Evolutionary conservation across 2,329 filamentous ascomycete genomes (phyloP).

Genomic region (Escovopsis sp.): DNA sequence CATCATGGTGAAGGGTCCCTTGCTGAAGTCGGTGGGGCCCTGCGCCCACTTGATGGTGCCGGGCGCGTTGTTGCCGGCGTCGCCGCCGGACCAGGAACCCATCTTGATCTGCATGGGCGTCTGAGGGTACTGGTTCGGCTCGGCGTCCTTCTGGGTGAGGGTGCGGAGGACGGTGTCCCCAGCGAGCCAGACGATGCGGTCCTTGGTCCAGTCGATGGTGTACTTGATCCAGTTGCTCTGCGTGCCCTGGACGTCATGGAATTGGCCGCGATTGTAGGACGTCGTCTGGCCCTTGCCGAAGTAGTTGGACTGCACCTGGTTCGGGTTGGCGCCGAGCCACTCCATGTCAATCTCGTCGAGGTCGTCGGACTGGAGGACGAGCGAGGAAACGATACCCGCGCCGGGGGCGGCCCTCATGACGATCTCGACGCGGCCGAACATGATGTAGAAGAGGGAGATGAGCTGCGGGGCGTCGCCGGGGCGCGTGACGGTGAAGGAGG

Average conservation of each 20-base stretch:
- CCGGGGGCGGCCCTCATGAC: conserved; percentile 77
- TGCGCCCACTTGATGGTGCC: conserved; percentile 87
- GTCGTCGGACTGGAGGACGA: conserved; percentile 79
- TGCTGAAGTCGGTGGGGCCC: conserved; percentile 67
- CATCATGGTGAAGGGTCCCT: conserved; percentile 75
- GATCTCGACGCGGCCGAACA: conserved; percentile 88
- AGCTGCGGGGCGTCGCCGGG: conserved; percentile 77
- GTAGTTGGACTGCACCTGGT: conserved; percentile 88
- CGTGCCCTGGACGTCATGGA: conserved; percentile 52
- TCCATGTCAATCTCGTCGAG: conserved; percentile 97
- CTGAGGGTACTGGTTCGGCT: conserved; percentile 70
- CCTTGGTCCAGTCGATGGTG: conserved; percentile 77
- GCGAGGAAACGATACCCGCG: conserved; percentile 80
- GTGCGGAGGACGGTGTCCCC: conserved; percentile 64
- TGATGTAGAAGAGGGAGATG: conserved; percentile 89
- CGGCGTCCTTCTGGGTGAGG: conserved; percentile 53
- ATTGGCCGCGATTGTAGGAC: conserved; percentile 75
- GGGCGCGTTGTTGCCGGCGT: conserved; percentile 51
- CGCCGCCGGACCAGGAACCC: conserved; percentile 83
- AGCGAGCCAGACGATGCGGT: conserved; percentile 76
- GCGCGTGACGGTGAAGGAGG: conserved; percentile 61
- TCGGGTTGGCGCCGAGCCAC: conserved; percentile 67
- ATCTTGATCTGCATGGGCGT: conserved; percentile 91
- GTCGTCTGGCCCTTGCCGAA: conserved; percentile 84
- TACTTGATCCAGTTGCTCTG: conserved; percentile 73